Conservation (phyloP, 106 monocot genomes). For the Chionographis japonica region DNA sequence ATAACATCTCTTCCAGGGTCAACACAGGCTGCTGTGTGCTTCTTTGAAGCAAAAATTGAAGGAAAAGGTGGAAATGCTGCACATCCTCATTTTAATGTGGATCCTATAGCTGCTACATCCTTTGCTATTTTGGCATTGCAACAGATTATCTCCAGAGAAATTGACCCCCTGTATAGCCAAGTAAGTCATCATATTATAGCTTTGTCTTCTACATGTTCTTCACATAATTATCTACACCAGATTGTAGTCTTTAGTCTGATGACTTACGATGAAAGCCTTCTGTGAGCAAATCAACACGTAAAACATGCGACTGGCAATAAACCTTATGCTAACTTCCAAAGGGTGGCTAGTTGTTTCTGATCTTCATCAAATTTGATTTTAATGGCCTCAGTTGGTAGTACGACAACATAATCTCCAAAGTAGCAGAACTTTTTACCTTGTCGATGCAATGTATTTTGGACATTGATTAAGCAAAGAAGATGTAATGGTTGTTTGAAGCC, state of each 20-base stretch:
- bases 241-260: background rate
- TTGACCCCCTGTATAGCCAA: conserved; percentile 55
- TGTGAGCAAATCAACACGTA: too few relatives aligned
- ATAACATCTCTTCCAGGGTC: conserved; percentile 59
- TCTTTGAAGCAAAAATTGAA: conserved; percentile 57
- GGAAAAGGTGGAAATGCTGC: conserved; percentile 49
- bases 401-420: too few relatives aligned
- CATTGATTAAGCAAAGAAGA: too few relatives aligned
- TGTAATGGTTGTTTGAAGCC: too few relatives aligned
- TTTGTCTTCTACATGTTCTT: background rate
- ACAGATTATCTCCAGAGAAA: conserved; percentile 70
- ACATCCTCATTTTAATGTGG: conserved; percentile 49
- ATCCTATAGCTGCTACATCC: conserved; percentile 66
- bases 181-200: conserved; percentile 14
- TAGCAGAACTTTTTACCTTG: too few relatives aligned
- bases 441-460: too few relatives aligned
- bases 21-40: conserved; percentile 60
- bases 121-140: conserved; percentile 71
- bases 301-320: too few relatives aligned
- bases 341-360: too few relatives aligned
- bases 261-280: too few relatives aligned
- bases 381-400: too few relatives aligned
- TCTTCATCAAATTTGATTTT: too few relatives aligned
- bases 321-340: too few relatives aligned
- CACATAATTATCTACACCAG: background rate